Evolutionary conservation across 1,284 basidiomycete species (phyloP).

Genomic region (Cryptococcus maquisensis): DNA sequence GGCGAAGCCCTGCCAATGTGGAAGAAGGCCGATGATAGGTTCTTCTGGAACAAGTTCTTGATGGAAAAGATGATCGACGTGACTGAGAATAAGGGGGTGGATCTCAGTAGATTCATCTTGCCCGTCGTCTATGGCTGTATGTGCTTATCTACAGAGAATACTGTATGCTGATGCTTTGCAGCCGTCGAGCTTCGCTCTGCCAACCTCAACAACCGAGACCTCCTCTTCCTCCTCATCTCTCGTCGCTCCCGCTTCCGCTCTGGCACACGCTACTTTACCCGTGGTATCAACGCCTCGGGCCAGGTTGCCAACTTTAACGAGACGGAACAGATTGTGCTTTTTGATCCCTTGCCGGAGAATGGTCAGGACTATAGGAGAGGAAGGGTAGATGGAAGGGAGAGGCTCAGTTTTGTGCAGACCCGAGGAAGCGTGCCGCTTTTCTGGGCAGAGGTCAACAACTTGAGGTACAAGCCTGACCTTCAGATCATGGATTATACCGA

Average conservation of each 20-base stretch:
- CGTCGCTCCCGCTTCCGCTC: conserved; percentile 89
- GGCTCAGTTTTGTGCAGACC: conserved; percentile 83
- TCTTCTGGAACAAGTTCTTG: conserved; percentile 93
- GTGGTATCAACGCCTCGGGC: conserved; percentile 74
- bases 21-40: conserved; percentile 80
- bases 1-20: conserved; percentile 19
- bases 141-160: conserved; percentile 26
- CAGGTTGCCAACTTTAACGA: conserved; percentile 83
- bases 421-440: conserved; percentile 90
- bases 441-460: conserved; percentile 95
- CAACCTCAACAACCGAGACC: conserved; percentile 70
- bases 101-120: conserved; percentile 70
- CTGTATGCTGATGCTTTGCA: conserved; percentile 40
- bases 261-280: conserved; percentile 94
- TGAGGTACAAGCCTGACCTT: conserved; percentile 94
- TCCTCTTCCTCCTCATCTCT: conserved; percentile 84
- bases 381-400: conserved; percentile 51
- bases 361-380: conserved; percentile 29
- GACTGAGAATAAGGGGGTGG: conserved; percentile 40
- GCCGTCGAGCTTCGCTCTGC: conserved; percentile 82
- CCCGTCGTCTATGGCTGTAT: conserved; percentile 88
- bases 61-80: conserved; percentile 46
- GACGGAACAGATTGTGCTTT: conserved; percentile 84
- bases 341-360: conserved; percentile 57
- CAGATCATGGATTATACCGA: conserved; percentile 90